Evolutionary conservation across 495 filamentous ascomycete species (phyloP), one percentile per base, ranked within the genome.

Genomic region (Aspergillus diversus): DNA sequence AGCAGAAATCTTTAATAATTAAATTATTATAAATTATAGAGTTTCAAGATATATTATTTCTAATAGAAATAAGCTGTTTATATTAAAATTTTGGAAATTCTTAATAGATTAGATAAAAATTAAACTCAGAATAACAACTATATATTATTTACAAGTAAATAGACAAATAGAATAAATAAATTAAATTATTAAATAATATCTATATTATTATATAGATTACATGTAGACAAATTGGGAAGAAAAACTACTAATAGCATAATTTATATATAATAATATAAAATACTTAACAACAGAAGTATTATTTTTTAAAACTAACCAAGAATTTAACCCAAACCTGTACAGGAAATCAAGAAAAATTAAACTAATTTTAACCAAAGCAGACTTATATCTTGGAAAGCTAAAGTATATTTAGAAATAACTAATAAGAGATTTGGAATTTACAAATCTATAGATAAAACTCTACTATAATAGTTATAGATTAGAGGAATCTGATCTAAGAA

Each of bases 401-500:
- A 17, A 31, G 32, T 5, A 31, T 52, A 52, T 52, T 52, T 39
- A 39, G 12, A 52, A 5, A 31, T 52, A 12, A 52, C 31, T 11
- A 31, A 31, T 52, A 52, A 52, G 31, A 52, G 12, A 52, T 7
- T 52, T 52, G 12, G 31, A 31, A 27, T 52, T 50, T 50, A 50
- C 16, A 50, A 50, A 50, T 50, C 7, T 27, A 7, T 7, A 16
- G 16, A 50, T 16, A 50, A 16, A 50, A 50, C 6, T 50, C 16
- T 50, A 50, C 47, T 50, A 39, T n/a, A n/a, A n/a, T n/a, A n/a
- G n/a, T n/a, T n/a, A n/a, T n/a, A n/a, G n/a, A n/a, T n/a, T n/a
- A n/a, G 35, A 39, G 35, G 35, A 12, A 39, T 12, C 35, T 39
- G 12, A 5, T 39, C 35, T 39, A 39, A 39, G 12, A 39, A 39